Percentiles rank a stretch among this genome's conserved stretches.
phyloP scores from a whole-genome alignment of 177 flowering plant species.

The Vitis hybrid region DNA sequence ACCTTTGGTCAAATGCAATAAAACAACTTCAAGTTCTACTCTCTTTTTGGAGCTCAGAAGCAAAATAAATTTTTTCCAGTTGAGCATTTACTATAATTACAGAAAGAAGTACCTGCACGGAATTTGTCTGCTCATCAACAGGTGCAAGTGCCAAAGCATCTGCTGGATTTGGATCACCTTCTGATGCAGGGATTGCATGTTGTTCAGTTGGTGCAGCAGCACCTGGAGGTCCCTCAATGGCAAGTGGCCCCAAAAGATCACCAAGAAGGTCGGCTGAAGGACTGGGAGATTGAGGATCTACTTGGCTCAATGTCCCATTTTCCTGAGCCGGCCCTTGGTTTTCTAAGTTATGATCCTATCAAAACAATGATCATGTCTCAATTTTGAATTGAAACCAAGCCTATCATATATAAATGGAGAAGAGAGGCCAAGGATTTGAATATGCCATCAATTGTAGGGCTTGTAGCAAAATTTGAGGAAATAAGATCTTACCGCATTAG shows the following conservation, averaged over 20 bases:
- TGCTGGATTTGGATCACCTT: slow-evolving; percentile 41
- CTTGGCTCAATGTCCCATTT: slow-evolving; percentile 65
- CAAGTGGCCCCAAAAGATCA: slow-evolving; percentile 86
- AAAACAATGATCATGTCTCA: background rate
- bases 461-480: background rate
- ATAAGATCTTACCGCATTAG: slow-evolving; percentile 43
- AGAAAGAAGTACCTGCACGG: slow-evolving; percentile 70
- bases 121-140: slow-evolving; percentile 59
- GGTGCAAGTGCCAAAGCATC: slow-evolving; percentile 87
- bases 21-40: slow-evolving; percentile 1
- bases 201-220: slow-evolving; percentile 42
- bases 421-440: background rate
- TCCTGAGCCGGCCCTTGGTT: slow-evolving; percentile 46
- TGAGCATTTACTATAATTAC: background rate
- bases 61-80: background rate
- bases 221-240: slow-evolving; percentile 90
- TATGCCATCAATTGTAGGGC: background rate
- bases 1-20: background rate
- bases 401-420: background rate
- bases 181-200: slow-evolving; percentile 36
- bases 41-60: background rate
- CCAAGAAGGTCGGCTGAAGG: slow-evolving; percentile 86
- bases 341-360: slow-evolving; percentile 53
- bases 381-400: background rate
- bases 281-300: slow-evolving; percentile 55